These are phyloP conservation scores for Gaeumannomyces sp. DNA, from an alignment of 2,329 filamentous ascomycete species.

Conservation along the genomic window DNA sequence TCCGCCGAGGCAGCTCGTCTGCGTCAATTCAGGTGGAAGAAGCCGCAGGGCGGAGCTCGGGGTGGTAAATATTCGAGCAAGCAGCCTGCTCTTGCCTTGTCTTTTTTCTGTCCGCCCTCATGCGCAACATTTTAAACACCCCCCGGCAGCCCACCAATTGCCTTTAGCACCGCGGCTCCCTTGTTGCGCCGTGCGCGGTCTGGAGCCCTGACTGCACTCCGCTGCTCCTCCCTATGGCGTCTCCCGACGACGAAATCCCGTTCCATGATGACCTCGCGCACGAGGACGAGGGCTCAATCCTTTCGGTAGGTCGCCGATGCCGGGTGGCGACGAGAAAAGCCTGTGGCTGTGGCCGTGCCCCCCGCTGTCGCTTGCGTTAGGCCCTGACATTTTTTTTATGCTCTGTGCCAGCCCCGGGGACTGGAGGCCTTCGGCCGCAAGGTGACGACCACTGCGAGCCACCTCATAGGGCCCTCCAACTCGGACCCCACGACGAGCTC, in stretches of 20 bases:
- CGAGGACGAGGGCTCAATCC: conserved; percentile 43
- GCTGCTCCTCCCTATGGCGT: conserved; percentile 17
- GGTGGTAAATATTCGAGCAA: background rate
- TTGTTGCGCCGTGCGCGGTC: conserved; percentile 3
- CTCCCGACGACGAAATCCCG: conserved; percentile 35
- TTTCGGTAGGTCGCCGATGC: conserved; percentile 24
- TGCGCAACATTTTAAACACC: background rate
- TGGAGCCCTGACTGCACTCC: conserved; percentile 7
- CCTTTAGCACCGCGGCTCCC: background rate
- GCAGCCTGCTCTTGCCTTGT: background rate
- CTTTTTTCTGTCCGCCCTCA: background rate
- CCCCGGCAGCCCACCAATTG: background rate
- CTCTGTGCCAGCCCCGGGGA: conserved; percentile 62
- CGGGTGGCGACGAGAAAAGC: background rate
- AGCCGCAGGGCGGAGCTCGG: background rate
- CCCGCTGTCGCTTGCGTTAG: conserved; percentile 2
- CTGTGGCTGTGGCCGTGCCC: background rate
- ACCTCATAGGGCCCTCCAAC: conserved; percentile 66
- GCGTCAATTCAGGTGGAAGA: conserved; percentile 1
- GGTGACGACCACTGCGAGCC: conserved; percentile 86
- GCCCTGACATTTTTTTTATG: background rate
- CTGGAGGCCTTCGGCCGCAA: conserved; percentile 91
- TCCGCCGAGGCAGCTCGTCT: background rate
- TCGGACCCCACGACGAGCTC: conserved; percentile 47
- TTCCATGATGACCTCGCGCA: conserved; percentile 38